Conservation (phyloP, 2,329 filamentous ascomycete genomes). For the Scytalidium sp. region DNA sequence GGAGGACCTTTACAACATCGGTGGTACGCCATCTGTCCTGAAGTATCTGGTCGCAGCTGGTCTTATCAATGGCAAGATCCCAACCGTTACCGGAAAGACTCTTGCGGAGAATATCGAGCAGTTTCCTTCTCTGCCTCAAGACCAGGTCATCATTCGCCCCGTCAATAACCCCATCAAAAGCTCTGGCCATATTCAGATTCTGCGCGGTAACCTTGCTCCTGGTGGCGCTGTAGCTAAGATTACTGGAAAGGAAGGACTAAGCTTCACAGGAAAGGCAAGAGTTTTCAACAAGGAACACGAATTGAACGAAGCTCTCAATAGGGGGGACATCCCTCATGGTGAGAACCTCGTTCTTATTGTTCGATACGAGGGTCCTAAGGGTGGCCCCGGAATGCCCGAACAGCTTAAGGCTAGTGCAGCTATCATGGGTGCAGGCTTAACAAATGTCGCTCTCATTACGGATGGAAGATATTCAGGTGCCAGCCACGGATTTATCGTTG, state of each 20-base stretch:
- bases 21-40: conserved; percentile 80
- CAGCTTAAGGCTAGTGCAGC: conserved; percentile 85
- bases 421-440: conserved; percentile 88
- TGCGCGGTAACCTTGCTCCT: conserved; percentile 84
- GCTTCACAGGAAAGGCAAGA: conserved; percentile 75
- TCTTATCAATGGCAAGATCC: conserved; percentile 73
- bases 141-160: conserved; percentile 79
- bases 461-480: conserved; percentile 89
- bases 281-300: conserved; percentile 85
- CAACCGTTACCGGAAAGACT: conserved; percentile 81
- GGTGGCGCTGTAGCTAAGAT: conserved; percentile 93
- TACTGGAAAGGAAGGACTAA: conserved; percentile 87
- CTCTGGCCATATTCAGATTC: conserved; percentile 84
- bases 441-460: conserved; percentile 85
- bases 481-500: conserved; percentile 89
- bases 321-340: conserved; percentile 63
- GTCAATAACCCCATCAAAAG: conserved; percentile 74
- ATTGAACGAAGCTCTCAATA: conserved; percentile 71
- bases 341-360: conserved; percentile 89
- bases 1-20: conserved; percentile 83
- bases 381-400: conserved; percentile 94
- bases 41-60: conserved; percentile 77
- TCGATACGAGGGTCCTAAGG: conserved; percentile 89
- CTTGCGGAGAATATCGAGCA: conserved; percentile 76
- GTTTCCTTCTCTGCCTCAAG: conserved; percentile 73